Percentiles rank a stretch among this genome's conserved stretches.
Evolutionary conservation across 2,329 filamentous ascomycete species (phyloP).

Genomic region (Alternaria burnsii): DNA sequence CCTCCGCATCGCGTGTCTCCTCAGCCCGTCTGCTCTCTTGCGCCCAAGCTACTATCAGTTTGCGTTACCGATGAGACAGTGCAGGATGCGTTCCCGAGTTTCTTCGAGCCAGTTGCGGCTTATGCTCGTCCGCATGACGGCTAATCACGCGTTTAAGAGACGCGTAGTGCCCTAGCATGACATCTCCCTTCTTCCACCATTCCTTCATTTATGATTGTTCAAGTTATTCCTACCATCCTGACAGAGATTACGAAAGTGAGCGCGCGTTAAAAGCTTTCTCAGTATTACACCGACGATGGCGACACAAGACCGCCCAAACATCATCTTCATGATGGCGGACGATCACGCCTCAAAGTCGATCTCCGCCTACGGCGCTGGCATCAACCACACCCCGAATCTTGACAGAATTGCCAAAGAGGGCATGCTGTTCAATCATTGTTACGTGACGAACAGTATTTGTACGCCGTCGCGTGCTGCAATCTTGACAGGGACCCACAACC

Average conservation of each 20-base stretch:
- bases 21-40: neutral
- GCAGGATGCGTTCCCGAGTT: neutral
- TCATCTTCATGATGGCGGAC: slow-evolving; percentile 65
- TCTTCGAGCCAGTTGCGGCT: neutral
- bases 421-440: slow-evolving; percentile 63
- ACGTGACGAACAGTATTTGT: slow-evolving; percentile 64
- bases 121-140: neutral
- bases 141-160: neutral
- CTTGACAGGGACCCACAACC: slow-evolving; percentile 61
- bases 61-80: neutral
- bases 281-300: slow-evolving; percentile 23
- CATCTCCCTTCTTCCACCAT: neutral
- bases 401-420: slow-evolving; percentile 61
- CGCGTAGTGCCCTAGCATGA: neutral
- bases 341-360: slow-evolving; percentile 64
- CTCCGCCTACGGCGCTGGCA: slow-evolving; percentile 59
- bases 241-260: neutral
- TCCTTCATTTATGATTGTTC: too few species aligned
- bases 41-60: neutral
- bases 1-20: neutral
- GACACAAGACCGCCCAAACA: slow-evolving; percentile 40
- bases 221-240: too few species aligned
- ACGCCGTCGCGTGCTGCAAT: slow-evolving; percentile 62
- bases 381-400: slow-evolving; percentile 62
- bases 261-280: neutral